phyloP scores from a whole-genome alignment of 2,329 filamentous ascomycete species.

The Fusarium longipes region DNA sequence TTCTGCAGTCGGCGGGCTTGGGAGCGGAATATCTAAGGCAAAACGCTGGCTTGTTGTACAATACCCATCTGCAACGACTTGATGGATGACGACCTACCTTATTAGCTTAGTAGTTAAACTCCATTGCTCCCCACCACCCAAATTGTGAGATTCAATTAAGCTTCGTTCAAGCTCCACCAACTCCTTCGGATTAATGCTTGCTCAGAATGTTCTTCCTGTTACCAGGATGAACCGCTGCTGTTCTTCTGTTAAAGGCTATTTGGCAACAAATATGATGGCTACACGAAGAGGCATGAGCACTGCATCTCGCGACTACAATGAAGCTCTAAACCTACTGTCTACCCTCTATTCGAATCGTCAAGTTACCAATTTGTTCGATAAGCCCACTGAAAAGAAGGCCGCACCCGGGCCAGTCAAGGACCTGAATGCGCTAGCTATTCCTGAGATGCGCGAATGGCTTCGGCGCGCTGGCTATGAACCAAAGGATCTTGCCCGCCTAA shows the following conservation, averaged over 20 bases:
- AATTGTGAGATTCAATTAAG: background rate
- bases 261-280: slow-evolving; percentile 8
- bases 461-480: slow-evolving; percentile 77
- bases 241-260: background rate
- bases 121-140: background rate
- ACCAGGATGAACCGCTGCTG: slow-evolving; percentile 1
- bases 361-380: slow-evolving; percentile 64
- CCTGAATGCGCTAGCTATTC: slow-evolving; percentile 79
- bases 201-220: background rate
- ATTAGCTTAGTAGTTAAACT: background rate
- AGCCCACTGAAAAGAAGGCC: slow-evolving; percentile 47
- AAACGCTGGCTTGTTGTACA: background rate
- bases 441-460: slow-evolving; percentile 85
- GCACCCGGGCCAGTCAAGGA: slow-evolving; percentile 55
- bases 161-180: background rate
- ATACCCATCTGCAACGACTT: background rate
- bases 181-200: background rate
- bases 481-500: slow-evolving; percentile 56
- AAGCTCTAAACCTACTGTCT: slow-evolving; percentile 79
- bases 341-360: slow-evolving; percentile 83
- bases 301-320: slow-evolving; percentile 61
- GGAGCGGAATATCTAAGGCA: background rate
- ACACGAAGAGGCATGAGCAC: slow-evolving; percentile 22
- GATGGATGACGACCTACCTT: background rate
- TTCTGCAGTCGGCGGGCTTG: background rate